Percentiles rank a stretch among this genome's conserved stretches.
Conservation (phyloP, 2,329 filamentous ascomycete species). For the Fusarium anthophilum region DNA sequence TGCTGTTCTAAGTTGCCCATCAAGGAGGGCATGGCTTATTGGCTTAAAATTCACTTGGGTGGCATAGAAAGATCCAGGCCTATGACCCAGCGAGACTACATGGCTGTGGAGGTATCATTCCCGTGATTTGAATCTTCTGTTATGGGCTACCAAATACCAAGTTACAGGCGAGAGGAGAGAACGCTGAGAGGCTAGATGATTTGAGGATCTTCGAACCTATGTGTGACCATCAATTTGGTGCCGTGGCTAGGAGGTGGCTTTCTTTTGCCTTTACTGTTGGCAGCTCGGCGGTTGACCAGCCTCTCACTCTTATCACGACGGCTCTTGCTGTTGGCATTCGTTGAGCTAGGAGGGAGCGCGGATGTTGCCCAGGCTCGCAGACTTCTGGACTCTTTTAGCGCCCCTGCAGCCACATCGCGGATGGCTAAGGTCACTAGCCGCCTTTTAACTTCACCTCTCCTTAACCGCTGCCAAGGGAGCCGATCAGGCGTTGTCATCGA, state of each 20-base stretch:
- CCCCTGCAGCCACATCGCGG: conserved; percentile 1
- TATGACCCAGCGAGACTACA: background rate
- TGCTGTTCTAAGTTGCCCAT: background rate
- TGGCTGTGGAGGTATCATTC: background rate
- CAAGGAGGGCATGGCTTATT: background rate
- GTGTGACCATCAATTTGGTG: background rate
- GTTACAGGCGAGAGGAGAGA: background rate
- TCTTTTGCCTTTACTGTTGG: background rate
- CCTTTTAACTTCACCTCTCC: background rate
- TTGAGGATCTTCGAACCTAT: background rate
- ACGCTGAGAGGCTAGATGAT: background rate
- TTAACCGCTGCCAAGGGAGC: background rate
- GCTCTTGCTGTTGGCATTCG: background rate
- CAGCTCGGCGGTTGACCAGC: background rate
- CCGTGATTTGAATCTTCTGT: background rate
- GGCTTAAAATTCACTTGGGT: background rate
- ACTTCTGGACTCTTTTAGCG: conserved; percentile 9
- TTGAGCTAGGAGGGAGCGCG: background rate
- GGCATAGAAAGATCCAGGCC: background rate
- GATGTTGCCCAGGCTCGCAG: background rate
- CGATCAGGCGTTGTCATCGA: background rate
- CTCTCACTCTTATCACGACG: background rate
- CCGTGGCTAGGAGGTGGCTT: background rate
- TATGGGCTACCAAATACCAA: conserved; percentile 5
- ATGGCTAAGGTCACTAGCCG: background rate